These are phyloP conservation scores for Begonia loranthoides DNA, from an alignment of 306 rosid genomes.

Conservation along the genomic window DNA sequence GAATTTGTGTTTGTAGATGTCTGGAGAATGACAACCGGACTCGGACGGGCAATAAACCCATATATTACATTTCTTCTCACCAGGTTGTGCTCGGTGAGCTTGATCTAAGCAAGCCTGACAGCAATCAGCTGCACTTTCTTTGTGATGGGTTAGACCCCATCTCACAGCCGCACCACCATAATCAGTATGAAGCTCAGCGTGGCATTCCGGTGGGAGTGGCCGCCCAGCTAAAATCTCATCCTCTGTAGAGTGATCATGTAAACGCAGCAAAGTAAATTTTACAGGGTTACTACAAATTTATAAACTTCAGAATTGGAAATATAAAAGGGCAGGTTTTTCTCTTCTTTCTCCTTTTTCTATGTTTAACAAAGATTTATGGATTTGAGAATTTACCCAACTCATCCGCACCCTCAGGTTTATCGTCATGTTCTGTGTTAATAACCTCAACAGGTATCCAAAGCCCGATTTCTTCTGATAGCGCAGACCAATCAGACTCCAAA, in stretches of 20 bases:
- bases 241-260: constrained; percentile 25
- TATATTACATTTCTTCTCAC: constrained; percentile 65
- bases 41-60: constrained; percentile 97
- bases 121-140: constrained; percentile 95
- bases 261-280: constrained; percentile 11
- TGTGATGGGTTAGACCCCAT: constrained; percentile 95
- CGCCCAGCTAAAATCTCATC: constrained; percentile 75
- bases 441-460: constrained; percentile 70
- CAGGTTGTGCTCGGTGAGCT: constrained; percentile 50
- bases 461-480: constrained; percentile 67
- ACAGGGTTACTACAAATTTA: neutral
- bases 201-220: constrained; percentile 59
- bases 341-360: too few species aligned
- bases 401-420: constrained; percentile 54
- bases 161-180: constrained; percentile 77
- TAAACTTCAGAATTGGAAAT: too few species aligned
- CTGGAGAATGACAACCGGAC: constrained; percentile 82
- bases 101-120: constrained; percentile 93
- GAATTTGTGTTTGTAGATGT: constrained; percentile 67
- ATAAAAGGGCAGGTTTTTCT: too few species aligned
- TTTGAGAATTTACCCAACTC: constrained; percentile 40
- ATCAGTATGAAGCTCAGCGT: constrained; percentile 65
- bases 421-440: constrained; percentile 43
- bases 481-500: constrained; percentile 63
- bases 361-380: too few species aligned